Evolutionary conservation across 2,329 filamentous ascomycete species (phyloP).

Genomic region (Neonectria punicea): DNA sequence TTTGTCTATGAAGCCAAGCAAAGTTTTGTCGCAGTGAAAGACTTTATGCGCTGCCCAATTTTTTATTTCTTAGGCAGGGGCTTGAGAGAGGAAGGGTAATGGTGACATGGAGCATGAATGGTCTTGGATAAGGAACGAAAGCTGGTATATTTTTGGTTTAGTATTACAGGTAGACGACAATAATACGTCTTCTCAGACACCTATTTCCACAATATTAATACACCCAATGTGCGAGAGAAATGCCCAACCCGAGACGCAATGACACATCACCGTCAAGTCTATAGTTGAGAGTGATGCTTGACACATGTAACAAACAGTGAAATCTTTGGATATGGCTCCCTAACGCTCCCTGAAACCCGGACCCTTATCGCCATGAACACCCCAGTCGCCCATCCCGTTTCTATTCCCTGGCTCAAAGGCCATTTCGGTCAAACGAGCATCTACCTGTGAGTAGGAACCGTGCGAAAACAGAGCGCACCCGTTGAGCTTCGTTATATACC

Average conservation of each 20-base stretch:
- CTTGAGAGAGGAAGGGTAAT: background rate
- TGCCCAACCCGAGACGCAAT: background rate
- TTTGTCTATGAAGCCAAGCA: background rate
- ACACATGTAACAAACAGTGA: background rate
- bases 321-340: background rate
- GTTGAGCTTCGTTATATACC: background rate
- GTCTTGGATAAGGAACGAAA: background rate
- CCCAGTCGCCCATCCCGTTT: background rate
- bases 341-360: background rate
- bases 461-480: background rate
- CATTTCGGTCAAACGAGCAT: slow-evolving; percentile 11
- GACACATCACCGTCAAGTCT: background rate
- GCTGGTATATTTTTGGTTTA: background rate
- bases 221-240: background rate
- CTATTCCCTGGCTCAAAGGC: slow-evolving; percentile 13
- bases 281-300: background rate
- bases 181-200: background rate
- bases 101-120: background rate
- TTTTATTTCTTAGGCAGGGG: background rate
- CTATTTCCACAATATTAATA: too few species aligned
- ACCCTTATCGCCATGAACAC: slow-evolving; percentile 24
- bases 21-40: background rate
- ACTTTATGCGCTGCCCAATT: background rate
- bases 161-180: background rate
- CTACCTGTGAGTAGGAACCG: background rate